These are phyloP conservation scores for Aegle marmelos DNA, from an alignment of 345 rosid genomes.

Conservation along the genomic window DNA sequence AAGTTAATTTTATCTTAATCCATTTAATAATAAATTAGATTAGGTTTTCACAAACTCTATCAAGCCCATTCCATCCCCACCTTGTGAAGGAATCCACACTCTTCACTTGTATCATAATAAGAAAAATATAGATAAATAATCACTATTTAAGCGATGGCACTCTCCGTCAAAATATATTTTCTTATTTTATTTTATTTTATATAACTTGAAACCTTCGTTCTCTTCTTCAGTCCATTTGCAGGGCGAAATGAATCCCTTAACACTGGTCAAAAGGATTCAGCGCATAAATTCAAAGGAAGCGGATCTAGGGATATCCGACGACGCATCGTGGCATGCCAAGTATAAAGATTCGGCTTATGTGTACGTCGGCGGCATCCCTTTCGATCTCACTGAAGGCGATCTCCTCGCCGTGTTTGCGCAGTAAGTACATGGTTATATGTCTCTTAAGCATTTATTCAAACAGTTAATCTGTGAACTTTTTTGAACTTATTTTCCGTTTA, in stretches of 20 bases:
- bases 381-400: constrained; percentile 94
- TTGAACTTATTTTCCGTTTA: not conserved
- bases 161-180: too few relatives aligned
- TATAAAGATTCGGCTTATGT: constrained; percentile 85
- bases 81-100: too few relatives aligned
- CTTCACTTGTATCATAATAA: too few relatives aligned
- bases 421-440: constrained; percentile 34
- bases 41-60: too few relatives aligned
- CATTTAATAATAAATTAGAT: too few relatives aligned
- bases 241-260: constrained; percentile 40
- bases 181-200: too few relatives aligned
- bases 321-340: constrained; percentile 93
- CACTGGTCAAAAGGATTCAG: constrained; percentile 29
- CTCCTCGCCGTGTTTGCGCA: constrained; percentile 92
- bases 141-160: too few relatives aligned
- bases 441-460: not conserved
- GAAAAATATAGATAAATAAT: too few relatives aligned
- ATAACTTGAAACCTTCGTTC: too few relatives aligned
- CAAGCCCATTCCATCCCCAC: too few relatives aligned
- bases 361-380: constrained; percentile 81
- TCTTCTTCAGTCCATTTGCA: too few relatives aligned
- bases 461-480: not conserved
- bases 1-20: too few relatives aligned
- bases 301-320: constrained; percentile 75
- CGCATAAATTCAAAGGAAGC: constrained; percentile 73